Evolutionary conservation across 148 eudicot species (phyloP).

Genomic region (Agrostemma githago): DNA sequence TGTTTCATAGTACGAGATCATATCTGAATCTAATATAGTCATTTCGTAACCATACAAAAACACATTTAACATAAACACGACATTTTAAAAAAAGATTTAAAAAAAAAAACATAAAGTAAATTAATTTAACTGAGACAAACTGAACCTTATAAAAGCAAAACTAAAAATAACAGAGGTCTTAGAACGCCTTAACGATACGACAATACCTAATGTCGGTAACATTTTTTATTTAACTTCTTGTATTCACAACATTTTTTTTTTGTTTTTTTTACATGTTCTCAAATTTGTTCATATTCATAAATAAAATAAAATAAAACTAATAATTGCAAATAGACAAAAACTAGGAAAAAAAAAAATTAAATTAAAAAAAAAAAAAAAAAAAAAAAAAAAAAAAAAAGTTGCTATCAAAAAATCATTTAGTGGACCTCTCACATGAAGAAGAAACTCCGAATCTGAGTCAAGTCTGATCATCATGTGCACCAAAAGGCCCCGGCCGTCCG

Average conservation of each 20-base stretch:
- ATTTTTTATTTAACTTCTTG: not conserved
- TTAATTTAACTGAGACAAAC: too few species aligned
- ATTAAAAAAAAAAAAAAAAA: too few species aligned
- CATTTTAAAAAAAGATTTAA: too few species aligned
- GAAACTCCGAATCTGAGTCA: constrained; percentile 16
- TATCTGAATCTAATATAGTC: not conserved
- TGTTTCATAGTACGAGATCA: too few species aligned
- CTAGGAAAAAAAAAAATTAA: not conserved
- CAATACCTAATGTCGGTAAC: constrained; percentile 8
- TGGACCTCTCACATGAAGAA: not conserved
- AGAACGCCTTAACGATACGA: not conserved
- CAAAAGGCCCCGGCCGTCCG: constrained; percentile 32
- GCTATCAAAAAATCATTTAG: not conserved
- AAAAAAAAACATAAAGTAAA: too few species aligned
- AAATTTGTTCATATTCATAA: constrained; percentile 15
- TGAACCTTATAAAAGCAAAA: too few species aligned
- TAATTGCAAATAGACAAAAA: not conserved
- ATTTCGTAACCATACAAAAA: not conserved
- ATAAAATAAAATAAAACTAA: not conserved
- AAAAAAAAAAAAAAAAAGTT: not conserved
- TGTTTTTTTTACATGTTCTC: not conserved
- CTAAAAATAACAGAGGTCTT: too few species aligned
- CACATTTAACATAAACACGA: too few species aligned
- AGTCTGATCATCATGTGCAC: constrained; percentile 28
- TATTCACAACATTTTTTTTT: not conserved